Evolutionary conservation across 2,329 filamentous ascomycete genomes (phyloP).

Genomic region (Sclerotinia minor): DNA sequence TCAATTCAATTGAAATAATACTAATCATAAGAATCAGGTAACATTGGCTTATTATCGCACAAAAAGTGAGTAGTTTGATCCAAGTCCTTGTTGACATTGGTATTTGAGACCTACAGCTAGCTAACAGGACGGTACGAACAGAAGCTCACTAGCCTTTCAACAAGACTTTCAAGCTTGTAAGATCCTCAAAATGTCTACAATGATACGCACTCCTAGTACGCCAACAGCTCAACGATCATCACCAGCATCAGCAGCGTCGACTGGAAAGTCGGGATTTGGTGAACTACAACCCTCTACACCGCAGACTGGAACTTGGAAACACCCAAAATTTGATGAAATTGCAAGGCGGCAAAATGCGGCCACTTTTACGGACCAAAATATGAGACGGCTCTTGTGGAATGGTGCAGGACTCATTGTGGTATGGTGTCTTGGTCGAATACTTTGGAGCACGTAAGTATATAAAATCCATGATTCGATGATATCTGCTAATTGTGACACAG

Average conservation of each 20-base stretch:
- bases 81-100: not conserved
- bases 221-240: conserved; percentile 28
- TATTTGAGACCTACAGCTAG: not conserved
- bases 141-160: not conserved
- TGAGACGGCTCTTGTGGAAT: conserved; percentile 71
- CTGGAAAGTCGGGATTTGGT: conserved; percentile 10
- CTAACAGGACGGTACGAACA: not conserved
- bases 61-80: not conserved
- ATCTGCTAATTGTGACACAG: conserved; percentile 32
- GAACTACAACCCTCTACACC: conserved; percentile 20
- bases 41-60: not conserved
- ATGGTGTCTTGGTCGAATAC: conserved; percentile 47
- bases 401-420: conserved; percentile 53
- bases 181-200: conserved; percentile 33
- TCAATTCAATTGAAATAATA: conserved; percentile 27
- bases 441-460: conserved; percentile 36
- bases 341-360: conserved; percentile 74
- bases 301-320: conserved; percentile 76
- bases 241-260: conserved; percentile 8
- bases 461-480: not conserved
- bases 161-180: not conserved
- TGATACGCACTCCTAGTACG: conserved; percentile 34
- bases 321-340: conserved; percentile 87
- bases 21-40: conserved; percentile 35
- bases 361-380: conserved; percentile 76